These are phyloP conservation scores for Penicillium sp. DNA, from an alignment of 2,329 filamentous ascomycete genomes.

Conservation along the genomic window DNA sequence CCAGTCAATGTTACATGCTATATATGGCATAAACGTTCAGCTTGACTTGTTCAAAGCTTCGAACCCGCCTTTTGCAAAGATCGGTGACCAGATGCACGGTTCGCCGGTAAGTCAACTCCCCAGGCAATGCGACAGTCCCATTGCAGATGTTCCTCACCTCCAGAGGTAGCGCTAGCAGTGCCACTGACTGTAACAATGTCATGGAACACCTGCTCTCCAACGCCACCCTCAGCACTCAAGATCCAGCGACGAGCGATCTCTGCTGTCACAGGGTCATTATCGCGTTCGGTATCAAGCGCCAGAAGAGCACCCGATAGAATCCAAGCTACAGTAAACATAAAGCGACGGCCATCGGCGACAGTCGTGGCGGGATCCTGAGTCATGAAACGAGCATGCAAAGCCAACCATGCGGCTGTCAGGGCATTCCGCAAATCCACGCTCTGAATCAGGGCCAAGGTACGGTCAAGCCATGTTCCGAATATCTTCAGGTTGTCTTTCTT, in stretches of 20 bases:
- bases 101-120: conserved; percentile 16
- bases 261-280: conserved; percentile 24
- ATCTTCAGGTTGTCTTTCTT: conserved; percentile 20
- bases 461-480: conserved; percentile 38
- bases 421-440: conserved; percentile 1
- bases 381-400: conserved; percentile 12
- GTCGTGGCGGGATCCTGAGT: conserved; percentile 13
- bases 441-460: conserved; percentile 21
- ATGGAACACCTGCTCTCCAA: conserved; percentile 24
- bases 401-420: conserved; percentile 14
- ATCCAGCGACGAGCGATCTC: conserved; percentile 36
- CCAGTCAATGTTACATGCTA: too few species aligned
- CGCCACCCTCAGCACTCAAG: conserved; percentile 23
- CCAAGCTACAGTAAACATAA: conserved; percentile 32
- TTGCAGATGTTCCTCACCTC: conserved; percentile 13
- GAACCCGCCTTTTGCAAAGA: conserved; percentile 15
- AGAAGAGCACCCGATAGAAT: conserved; percentile 31
- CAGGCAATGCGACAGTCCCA: conserved; percentile 21
- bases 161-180: not conserved
- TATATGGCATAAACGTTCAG: not conserved
- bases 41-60: conserved; percentile 2
- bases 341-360: conserved; percentile 26
- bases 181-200: conserved; percentile 14
- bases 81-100: conserved; percentile 17
- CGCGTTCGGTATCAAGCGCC: conserved; percentile 32